phyloP scores from a whole-genome alignment of 352 stramenopile genomes.

The Thalassiosira delicatula region DNA sequence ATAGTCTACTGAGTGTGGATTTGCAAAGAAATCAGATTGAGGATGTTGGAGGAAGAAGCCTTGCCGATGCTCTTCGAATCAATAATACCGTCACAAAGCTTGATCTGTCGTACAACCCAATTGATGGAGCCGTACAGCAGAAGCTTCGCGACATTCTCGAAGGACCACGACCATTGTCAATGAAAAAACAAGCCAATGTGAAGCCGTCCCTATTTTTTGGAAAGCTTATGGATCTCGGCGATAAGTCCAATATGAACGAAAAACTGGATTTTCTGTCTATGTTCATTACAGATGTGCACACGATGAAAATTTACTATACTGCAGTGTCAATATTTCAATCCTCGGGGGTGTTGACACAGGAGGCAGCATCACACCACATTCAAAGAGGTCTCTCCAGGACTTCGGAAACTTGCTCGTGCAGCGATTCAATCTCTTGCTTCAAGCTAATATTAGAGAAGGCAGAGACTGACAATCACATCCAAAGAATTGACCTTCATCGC shows the following conservation, averaged over 20 bases:
- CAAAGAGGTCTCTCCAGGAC: neutral
- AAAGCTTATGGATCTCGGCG: too few relatives aligned
- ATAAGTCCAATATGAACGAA: too few relatives aligned
- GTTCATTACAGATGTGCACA: slow-evolving; percentile 11
- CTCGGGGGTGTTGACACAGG: neutral
- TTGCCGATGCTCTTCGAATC: too few relatives aligned
- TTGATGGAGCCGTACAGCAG: too few relatives aligned
- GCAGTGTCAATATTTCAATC: neutral
- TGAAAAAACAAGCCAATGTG: neutral
- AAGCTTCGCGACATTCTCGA: too few relatives aligned
- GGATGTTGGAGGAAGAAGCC: neutral
- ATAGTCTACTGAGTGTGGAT: slow-evolving; percentile 40
- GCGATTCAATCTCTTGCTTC: neutral
- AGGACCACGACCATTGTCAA: neutral
- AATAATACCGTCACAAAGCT: too few relatives aligned
- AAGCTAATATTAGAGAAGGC: slow-evolving; percentile 23
- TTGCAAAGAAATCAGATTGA: slow-evolving; percentile 26
- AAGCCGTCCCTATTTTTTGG: too few relatives aligned
- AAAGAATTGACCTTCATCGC: neutral
- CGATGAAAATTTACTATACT: slow-evolving; percentile 24
- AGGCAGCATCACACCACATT: neutral
- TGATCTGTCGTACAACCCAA: too few relatives aligned
- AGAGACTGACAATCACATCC: neutral
- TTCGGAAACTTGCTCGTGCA: neutral
- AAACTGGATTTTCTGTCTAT: too few relatives aligned